phyloP scores from a whole-genome alignment of 139 green algal species.

The Asterochloris erici region DNA sequence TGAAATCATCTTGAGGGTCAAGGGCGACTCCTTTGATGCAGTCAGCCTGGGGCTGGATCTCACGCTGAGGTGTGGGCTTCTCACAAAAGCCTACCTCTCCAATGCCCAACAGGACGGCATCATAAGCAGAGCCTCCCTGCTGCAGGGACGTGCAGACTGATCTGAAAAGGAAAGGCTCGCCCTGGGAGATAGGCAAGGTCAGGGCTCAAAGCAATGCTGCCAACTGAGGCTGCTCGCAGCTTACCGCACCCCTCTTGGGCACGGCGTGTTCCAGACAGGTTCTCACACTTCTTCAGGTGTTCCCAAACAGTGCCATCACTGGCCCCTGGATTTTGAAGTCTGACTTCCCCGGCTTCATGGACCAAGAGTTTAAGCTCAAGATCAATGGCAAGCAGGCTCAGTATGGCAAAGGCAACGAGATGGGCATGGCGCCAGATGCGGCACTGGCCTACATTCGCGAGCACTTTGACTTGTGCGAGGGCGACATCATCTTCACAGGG shows the following conservation, averaged over 20 bases:
- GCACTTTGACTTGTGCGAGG: background rate
- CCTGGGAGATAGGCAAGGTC: conserved; percentile 16
- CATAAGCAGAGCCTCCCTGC: too few species aligned
- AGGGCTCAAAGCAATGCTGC: too few species aligned
- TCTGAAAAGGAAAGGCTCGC: conserved; percentile 6
- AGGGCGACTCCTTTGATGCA: background rate
- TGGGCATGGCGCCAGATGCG: conserved; percentile 2
- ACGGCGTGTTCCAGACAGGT: too few species aligned
- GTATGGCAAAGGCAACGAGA: conserved; percentile 13
- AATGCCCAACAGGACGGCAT: background rate
- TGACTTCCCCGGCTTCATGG: conserved; percentile 9
- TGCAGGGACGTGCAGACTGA: conserved; percentile 1
- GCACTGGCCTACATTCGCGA: conserved; percentile 5
- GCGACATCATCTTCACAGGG: conserved; percentile 11
- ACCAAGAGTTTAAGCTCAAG: conserved; percentile 6
- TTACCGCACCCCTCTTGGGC: too few species aligned
- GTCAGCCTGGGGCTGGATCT: conserved; percentile 17
- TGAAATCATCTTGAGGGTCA: conserved; percentile 6
- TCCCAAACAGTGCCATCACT: background rate
- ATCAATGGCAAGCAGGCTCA: conserved; percentile 3
- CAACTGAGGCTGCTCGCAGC: too few species aligned
- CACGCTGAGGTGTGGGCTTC: background rate
- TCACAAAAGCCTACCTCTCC: background rate
- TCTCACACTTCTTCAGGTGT: background rate
- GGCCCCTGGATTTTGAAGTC: conserved; percentile 7